Evolutionary conservation across 306 rosid species (phyloP).

Genomic region (Argentina anserina): DNA sequence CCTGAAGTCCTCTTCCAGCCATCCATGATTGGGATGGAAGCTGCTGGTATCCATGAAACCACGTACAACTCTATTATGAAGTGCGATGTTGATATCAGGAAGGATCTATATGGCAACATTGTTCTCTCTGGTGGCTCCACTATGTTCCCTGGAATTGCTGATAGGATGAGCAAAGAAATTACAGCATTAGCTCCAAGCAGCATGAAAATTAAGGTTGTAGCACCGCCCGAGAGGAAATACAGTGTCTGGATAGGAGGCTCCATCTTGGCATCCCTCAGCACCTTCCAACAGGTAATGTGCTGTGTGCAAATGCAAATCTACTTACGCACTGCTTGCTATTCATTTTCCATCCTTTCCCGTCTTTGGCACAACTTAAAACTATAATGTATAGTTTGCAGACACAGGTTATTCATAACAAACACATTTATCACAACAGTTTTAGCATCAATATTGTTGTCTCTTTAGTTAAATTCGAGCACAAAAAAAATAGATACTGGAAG

Average conservation of each 20-base stretch:
- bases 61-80: constrained; percentile 98
- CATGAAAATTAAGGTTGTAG: constrained; percentile 95
- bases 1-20: constrained; percentile 99
- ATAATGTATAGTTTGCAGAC: neutral
- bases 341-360: neutral
- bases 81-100: constrained; percentile 93
- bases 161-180: constrained; percentile 96
- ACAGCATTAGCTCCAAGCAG: constrained; percentile 93
- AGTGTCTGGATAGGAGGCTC: constrained; percentile 99
- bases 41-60: constrained; percentile 92
- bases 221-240: constrained; percentile 95
- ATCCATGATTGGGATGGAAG: constrained; percentile 97
- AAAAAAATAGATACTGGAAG: neutral
- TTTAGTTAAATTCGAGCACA: neutral
- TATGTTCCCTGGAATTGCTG: constrained; percentile 98
- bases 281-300: constrained; percentile 91
- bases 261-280: constrained; percentile 96
- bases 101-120: constrained; percentile 92
- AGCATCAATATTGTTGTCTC: neutral
- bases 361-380: neutral
- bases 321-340: neutral
- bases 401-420: neutral
- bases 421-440: neutral
- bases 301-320: neutral
- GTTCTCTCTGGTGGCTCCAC: constrained; percentile 95